Conservation (phyloP, 208 protist genomes). For the Crithidia bombi region DNA sequence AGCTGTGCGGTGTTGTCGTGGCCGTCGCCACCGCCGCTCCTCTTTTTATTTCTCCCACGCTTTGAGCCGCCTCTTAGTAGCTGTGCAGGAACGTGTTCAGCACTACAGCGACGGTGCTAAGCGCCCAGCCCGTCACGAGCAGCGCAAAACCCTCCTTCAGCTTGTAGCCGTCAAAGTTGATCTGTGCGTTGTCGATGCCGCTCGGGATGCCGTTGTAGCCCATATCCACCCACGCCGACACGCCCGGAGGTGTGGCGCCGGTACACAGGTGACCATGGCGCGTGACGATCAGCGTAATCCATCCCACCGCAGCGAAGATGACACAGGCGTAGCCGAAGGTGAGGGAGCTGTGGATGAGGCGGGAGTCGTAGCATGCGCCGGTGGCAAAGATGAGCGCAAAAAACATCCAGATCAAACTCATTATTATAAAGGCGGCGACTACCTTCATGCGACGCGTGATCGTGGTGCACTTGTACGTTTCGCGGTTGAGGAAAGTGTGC, state of each 20-base stretch:
- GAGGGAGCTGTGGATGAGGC: constrained; percentile 15
- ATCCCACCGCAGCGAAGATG: constrained; percentile 43
- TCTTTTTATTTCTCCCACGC: background rate
- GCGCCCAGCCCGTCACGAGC: constrained; percentile 36
- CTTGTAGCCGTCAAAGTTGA: constrained; percentile 44
- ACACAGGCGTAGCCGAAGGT: constrained; percentile 33
- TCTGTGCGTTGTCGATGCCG: constrained; percentile 40
- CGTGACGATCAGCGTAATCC: constrained; percentile 40
- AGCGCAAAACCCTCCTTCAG: constrained; percentile 42
- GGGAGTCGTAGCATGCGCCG: constrained; percentile 35
- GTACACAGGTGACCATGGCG: constrained; percentile 38
- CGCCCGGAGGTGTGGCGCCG: constrained; percentile 23
- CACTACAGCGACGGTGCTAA: constrained; percentile 34
- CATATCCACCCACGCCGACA: constrained; percentile 43
- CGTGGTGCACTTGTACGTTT: constrained; percentile 46
- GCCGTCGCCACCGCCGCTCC: background rate
- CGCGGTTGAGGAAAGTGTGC: constrained; percentile 46
- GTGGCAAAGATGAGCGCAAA: constrained; percentile 41
- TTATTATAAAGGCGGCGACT: constrained; percentile 47
- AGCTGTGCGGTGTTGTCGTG: background rate
- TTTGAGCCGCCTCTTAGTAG: background rate
- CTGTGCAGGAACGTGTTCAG: constrained; percentile 38
- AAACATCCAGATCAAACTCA: constrained; percentile 54
- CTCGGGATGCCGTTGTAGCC: constrained; percentile 58
- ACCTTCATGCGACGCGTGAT: constrained; percentile 58